Evolutionary conservation across 805 yeast species (phyloP), one percentile per base, ranked within the genome.

Genomic region (Schwanniomyces polymorphus): DNA sequence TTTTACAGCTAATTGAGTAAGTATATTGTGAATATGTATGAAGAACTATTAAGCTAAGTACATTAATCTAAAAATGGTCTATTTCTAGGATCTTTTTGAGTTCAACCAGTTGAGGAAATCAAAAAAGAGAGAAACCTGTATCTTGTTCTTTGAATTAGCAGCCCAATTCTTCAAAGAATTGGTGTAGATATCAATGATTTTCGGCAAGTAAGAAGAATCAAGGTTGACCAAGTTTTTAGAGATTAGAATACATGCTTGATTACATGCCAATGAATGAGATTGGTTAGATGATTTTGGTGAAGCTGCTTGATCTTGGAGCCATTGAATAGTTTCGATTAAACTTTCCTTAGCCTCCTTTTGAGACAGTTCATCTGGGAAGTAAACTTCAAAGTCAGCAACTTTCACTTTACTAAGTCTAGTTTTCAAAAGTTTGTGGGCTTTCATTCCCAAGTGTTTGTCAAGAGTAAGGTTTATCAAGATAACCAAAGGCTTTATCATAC

Each of bases 71-170:
- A 31, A 21, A 2, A 35, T 7, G n/a, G 3, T 35, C 8, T 35
- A 4, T 25, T n/a, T 23, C 41, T 45, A 29, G 34, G 29, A 18
- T 62, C 78, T 74, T 57, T 77, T 76, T n/a, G 86, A 70, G 52
- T 75, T 76, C 38, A 86, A 61, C 91, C 94, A 91, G 67, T 90
- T 90, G 59, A 87, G 78, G 51, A 89, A 81, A 56, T 91, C 97
- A 53, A 82, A 77, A 61, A 87, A 90, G 58, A 88, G 61, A 10
- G 79, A 70, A 7, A 85, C 72, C 17, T 77, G 76, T 18, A 80
- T 64, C 53, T 78, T 80, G 53, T 79, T 72, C 41, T 69, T 65
- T 14, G 70, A 59, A 50, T 73, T 65, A 17, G 54, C 56, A 38
- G 83, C 76, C 97, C 97, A 91, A 16, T 58, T 55, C 52, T 81